Evolutionary conservation across 768 basidiomycete genomes (phyloP).

Genomic region (Dioszegia crocea): DNA sequence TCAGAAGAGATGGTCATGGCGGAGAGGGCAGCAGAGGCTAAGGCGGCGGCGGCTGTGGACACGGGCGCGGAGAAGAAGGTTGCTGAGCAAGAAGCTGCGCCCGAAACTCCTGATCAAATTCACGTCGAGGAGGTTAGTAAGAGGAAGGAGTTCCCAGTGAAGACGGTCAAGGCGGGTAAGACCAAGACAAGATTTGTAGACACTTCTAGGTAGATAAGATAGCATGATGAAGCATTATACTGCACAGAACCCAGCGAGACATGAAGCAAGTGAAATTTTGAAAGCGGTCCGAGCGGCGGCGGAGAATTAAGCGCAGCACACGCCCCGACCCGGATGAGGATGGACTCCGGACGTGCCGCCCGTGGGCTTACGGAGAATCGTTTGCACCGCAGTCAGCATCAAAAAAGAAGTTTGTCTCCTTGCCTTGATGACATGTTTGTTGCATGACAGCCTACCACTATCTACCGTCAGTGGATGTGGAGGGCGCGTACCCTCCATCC

Average conservation of each 20-base stretch:
- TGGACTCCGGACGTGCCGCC: too few relatives aligned
- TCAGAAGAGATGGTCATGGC: conserved; percentile 26
- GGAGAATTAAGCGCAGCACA: too few relatives aligned
- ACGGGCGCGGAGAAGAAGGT: conserved; percentile 3
- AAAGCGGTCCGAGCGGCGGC: too few relatives aligned
- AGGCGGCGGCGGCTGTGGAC: conserved; percentile 7
- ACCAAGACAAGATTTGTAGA: conserved; percentile 13
- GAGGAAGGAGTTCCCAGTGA: not conserved
- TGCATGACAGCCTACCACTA: conserved; percentile 2
- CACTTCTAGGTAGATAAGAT: conserved; percentile 8
- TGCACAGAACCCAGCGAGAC: too few relatives aligned
- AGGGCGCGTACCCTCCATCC: conserved; percentile 1
- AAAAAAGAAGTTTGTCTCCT: too few relatives aligned
- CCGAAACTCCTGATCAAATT: conserved; percentile 2
- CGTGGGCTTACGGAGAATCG: too few relatives aligned
- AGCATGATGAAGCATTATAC: too few relatives aligned
- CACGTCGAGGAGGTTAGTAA: not conserved
- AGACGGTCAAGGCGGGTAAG: not conserved
- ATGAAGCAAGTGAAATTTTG: too few relatives aligned
- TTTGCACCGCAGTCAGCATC: too few relatives aligned
- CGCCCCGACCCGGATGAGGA: too few relatives aligned
- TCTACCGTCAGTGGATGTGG: not conserved
- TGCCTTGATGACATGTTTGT: too few relatives aligned
- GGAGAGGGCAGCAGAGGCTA: conserved; percentile 11
- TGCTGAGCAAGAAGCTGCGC: conserved; percentile 10